Evolutionary conservation across 140 eudicot genomes (phyloP).

Genomic region (Senecio squalidus): DNA sequence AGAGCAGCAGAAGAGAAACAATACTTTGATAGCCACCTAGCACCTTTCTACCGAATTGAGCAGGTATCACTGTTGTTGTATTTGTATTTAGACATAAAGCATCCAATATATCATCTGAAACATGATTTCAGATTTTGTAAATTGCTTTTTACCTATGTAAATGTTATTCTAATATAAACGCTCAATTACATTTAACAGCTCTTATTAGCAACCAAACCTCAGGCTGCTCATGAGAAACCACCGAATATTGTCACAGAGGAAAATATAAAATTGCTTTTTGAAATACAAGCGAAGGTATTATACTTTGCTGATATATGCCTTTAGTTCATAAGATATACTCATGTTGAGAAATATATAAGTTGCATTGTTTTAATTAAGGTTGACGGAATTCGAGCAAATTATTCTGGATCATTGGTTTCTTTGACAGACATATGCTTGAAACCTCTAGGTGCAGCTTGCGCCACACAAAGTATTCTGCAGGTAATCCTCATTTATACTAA

Average conservation of each 20-base stretch:
- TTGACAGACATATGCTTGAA: constrained; percentile 92
- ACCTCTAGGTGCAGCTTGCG: constrained; percentile 95
- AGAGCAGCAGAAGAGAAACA: constrained; percentile 95
- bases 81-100: too few species aligned
- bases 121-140: too few species aligned
- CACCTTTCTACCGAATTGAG: constrained; percentile 96
- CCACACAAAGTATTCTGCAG: constrained; percentile 95
- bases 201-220: constrained; percentile 75
- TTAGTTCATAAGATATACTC: too few species aligned
- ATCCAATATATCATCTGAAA: too few species aligned
- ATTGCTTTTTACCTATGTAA: not conserved
- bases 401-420: constrained; percentile 74
- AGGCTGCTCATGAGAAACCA: constrained; percentile 44
- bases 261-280: constrained; percentile 79
- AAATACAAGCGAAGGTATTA: constrained; percentile 84
- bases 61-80: too few species aligned
- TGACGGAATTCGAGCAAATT: constrained; percentile 79
- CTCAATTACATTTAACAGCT: constrained; percentile 53
- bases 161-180: not conserved
- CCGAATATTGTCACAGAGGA: constrained; percentile 76
- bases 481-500: constrained; percentile 29
- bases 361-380: constrained; percentile 42
- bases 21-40: constrained; percentile 79
- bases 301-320: constrained; percentile 9
- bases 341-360: not conserved